These are phyloP conservation scores for Fraxinus quadrangulata DNA, from an alignment of 257 asterid genomes.

Conservation along the genomic window DNA sequence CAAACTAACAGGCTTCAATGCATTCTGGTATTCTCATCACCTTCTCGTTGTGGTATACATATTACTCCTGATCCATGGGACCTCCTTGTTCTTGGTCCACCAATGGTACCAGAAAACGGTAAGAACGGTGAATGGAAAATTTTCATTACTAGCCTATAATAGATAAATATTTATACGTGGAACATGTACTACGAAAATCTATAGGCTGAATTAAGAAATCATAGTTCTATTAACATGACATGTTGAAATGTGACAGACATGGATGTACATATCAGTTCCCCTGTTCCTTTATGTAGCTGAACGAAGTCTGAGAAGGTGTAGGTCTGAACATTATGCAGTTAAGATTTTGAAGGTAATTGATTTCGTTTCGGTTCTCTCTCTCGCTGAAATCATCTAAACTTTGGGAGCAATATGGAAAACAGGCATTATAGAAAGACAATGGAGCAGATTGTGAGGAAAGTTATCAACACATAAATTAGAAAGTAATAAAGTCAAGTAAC, in stretches of 20 bases:
- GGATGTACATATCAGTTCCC: constrained; percentile 88
- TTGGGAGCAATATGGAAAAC: constrained; percentile 1
- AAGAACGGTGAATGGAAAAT: constrained; percentile 23
- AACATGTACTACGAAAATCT: neutral
- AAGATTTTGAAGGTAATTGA: constrained; percentile 71
- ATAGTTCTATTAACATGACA: constrained; percentile 2
- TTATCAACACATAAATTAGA: neutral
- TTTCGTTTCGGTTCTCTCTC: neutral
- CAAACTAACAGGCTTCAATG: constrained; percentile 81
- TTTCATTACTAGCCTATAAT: neutral
- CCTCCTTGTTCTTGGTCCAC: constrained; percentile 69
- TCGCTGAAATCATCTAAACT: constrained; percentile 6
- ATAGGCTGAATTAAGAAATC: neutral
- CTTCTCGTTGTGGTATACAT: constrained; percentile 78
- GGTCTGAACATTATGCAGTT: constrained; percentile 80
- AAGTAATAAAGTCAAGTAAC: neutral
- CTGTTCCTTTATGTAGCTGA: constrained; percentile 74
- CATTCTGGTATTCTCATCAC: constrained; percentile 97
- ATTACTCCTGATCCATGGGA: constrained; percentile 69
- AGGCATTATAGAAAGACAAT: neutral
- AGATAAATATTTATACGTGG: neutral
- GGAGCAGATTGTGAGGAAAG: neutral
- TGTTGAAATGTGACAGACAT: constrained; percentile 53
- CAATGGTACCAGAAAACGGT: constrained; percentile 81
- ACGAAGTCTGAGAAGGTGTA: constrained; percentile 70